These are phyloP conservation scores for Tephrocybe sp. DNA, from an alignment of 768 basidiomycete genomes.

Conservation along the genomic window DNA sequence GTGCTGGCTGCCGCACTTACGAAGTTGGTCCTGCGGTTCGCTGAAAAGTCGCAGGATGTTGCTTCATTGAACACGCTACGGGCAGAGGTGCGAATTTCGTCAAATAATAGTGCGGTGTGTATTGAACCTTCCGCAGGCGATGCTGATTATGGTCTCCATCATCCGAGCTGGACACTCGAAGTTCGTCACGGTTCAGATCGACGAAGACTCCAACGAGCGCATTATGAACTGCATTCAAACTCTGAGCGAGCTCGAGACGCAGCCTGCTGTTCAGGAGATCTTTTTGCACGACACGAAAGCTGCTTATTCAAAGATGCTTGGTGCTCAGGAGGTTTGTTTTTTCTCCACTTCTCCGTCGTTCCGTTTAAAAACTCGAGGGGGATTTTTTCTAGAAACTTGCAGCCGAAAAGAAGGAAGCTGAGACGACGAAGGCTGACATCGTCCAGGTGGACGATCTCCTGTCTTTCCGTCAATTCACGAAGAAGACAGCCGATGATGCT, in stretches of 20 bases:
- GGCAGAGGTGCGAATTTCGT: slow-evolving; percentile 65
- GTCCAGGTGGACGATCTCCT: slow-evolving; percentile 94
- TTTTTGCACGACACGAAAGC: slow-evolving; percentile 87
- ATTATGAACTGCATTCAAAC: slow-evolving; percentile 96
- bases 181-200: slow-evolving; percentile 91
- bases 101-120: background rate
- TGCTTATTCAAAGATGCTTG: slow-evolving; percentile 95
- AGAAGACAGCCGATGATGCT: slow-evolving; percentile 82
- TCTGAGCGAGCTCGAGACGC: slow-evolving; percentile 72
- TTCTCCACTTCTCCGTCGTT: background rate
- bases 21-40: slow-evolving; percentile 85
- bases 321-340: slow-evolving; percentile 78
- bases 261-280: slow-evolving; percentile 60
- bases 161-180: slow-evolving; percentile 98
- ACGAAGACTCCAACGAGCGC: slow-evolving; percentile 96
- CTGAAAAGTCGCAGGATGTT: slow-evolving; percentile 49
- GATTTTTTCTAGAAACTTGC: slow-evolving; percentile 73
- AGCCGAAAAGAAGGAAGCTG: slow-evolving; percentile 85
- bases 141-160: slow-evolving; percentile 97
- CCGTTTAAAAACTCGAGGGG: background rate
- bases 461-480: slow-evolving; percentile 92
- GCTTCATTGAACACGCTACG: slow-evolving; percentile 65
- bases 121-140: slow-evolving; percentile 50
- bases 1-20: slow-evolving; percentile 89
- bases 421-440: slow-evolving; percentile 60